phyloP scores from a whole-genome alignment of 371 early-diverging fungal species.

The Mycotypha africana region DNA sequence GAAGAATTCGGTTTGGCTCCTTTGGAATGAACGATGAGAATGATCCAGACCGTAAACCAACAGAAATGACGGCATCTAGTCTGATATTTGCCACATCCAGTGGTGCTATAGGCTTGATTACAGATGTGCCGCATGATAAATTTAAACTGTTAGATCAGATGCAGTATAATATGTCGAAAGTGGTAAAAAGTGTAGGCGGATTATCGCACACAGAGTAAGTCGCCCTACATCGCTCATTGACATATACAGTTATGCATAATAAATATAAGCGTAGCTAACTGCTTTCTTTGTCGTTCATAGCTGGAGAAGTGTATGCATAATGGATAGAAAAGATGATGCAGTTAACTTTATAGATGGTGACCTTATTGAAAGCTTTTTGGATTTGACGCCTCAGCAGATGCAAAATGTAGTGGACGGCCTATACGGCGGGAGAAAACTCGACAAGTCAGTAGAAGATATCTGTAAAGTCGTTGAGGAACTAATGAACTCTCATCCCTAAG shows the following conservation, averaged over 20 bases:
- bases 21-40: conserved; percentile 64
- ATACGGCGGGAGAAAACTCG: conserved; percentile 39
- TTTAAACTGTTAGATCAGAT: conserved; percentile 64
- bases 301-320: conserved; percentile 65
- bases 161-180: conserved; percentile 63
- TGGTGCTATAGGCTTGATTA: conserved; percentile 80
- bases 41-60: conserved; percentile 53
- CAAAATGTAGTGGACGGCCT: conserved; percentile 54
- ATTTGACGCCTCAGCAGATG: conserved; percentile 61
- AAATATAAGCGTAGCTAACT: too few species aligned
- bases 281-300: conserved; percentile 16
- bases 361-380: conserved; percentile 80
- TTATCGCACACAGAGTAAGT: conserved; percentile 63
- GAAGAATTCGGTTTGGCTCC: conserved; percentile 72
- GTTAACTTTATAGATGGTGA: conserved; percentile 88
- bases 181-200: conserved; percentile 61
- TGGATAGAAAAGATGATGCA: conserved; percentile 48
- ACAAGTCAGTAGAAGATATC: conserved; percentile 38
- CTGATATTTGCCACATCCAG: conserved; percentile 75
- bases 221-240: not conserved
- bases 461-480: conserved; percentile 48
- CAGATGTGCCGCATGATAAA: conserved; percentile 56
- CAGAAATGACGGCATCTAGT: conserved; percentile 22
- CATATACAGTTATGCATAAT: not conserved
- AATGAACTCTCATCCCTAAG: conserved; percentile 43